Conservation (phyloP, 345 rosid genomes). For the Hibiscus tridactylites region DNA sequence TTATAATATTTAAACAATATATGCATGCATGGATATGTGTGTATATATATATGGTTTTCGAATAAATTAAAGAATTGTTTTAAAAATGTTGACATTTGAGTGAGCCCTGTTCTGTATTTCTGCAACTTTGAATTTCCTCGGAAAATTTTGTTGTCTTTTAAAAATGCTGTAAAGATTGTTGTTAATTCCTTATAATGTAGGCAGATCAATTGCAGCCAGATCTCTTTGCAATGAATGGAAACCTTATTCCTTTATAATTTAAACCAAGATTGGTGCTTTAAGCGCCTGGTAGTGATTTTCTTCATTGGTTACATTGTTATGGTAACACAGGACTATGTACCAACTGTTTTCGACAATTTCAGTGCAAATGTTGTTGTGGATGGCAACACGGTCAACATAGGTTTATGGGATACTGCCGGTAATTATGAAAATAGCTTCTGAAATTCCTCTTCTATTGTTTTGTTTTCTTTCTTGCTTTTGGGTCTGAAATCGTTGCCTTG, state of each 20-base stretch:
- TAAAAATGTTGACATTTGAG: not conserved
- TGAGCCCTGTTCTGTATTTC: not conserved
- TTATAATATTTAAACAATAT: not conserved
- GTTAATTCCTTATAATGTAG: not conserved
- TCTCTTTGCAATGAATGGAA: not conserved
- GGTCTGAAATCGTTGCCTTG: conserved; percentile 9
- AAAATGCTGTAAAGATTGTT: not conserved
- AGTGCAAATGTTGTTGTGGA: conserved; percentile 96
- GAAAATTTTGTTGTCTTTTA: not conserved
- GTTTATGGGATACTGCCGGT: conserved; percentile 98
- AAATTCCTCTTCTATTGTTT: not conserved
- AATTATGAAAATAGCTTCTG: conserved; percentile 15
- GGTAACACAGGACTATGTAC: conserved; percentile 86
- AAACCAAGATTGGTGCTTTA: not conserved
- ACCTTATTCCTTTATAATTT: not conserved
- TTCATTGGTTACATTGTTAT: conserved; percentile 8
- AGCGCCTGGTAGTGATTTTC: not conserved
- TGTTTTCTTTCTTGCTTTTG: not conserved
- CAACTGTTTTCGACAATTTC: conserved; percentile 93
- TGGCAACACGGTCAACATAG: conserved; percentile 87
- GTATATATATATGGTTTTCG: not conserved
- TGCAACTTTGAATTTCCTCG: not conserved
- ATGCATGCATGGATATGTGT: no score
- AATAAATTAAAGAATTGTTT: not conserved
- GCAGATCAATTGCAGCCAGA: not conserved